phyloP scores from a whole-genome alignment of 2,329 filamentous ascomycete species.

The Phymatotrichopsis omnivora region DNA sequence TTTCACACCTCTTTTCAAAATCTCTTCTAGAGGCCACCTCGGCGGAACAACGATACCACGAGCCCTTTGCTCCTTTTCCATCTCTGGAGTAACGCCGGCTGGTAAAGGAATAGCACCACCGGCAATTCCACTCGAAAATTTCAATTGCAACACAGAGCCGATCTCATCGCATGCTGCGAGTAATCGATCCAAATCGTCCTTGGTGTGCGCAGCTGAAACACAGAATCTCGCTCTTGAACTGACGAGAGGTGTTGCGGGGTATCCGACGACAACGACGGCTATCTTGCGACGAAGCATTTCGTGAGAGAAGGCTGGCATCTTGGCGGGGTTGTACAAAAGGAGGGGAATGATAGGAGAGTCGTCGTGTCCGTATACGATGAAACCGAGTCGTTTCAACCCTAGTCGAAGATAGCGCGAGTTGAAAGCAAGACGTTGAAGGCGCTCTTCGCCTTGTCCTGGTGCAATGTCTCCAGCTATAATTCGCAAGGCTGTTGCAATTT shows the following conservation, averaged over 20 bases:
- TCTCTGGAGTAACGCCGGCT: conserved; percentile 59
- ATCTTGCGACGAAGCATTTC: conserved; percentile 98
- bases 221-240: conserved; percentile 93
- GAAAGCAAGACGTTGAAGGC: conserved; percentile 90
- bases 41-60: conserved; percentile 52
- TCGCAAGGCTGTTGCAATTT: conserved; percentile 76
- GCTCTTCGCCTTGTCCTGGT: conserved; percentile 89
- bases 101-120: conserved; percentile 71
- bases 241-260: conserved; percentile 90
- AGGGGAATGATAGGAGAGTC: conserved; percentile 95
- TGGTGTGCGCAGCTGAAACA: conserved; percentile 90
- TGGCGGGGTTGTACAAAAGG: conserved; percentile 93
- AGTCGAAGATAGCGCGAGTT: conserved; percentile 98
- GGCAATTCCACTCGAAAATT: conserved; percentile 92
- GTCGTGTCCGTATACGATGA: conserved; percentile 94
- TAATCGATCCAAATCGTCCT: conserved; percentile 89
- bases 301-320: conserved; percentile 96
- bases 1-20: conserved; percentile 61
- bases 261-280: conserved; percentile 92
- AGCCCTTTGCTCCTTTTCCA: conserved; percentile 56
- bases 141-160: conserved; percentile 82
- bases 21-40: conserved; percentile 67
- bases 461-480: conserved; percentile 81
- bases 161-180: conserved; percentile 85
- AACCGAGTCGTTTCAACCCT: conserved; percentile 89